Evolutionary conservation across 1,284 basidiomycete species (phyloP), one percentile per base, ranked within the genome.

Genomic region (Somion occarium): DNA sequence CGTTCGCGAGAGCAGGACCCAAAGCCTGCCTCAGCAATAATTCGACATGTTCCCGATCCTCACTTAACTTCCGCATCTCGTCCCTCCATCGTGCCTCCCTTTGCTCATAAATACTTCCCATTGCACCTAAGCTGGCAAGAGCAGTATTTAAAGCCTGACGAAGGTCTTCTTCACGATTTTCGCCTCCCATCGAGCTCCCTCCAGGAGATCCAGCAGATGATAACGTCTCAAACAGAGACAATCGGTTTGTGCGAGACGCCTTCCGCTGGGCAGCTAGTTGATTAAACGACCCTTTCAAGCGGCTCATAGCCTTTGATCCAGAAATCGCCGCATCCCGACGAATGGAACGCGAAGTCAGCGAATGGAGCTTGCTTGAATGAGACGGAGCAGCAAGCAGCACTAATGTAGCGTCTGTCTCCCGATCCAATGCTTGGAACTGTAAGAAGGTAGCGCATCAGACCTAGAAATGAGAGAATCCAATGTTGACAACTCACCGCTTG

Each of bases 321-420:
- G 64, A 50, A 12, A 84, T 63, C 2, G 64, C 52, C 0, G 75
- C 62, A 38, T 81, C 76, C 5, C 86, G 76, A 22, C 83, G 80
- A 47, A 90, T 74, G 1, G 82, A 76, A 13, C 87, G 80, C 11
- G 87, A 89, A 1, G 77, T 78, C 25, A 87, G 63, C 2, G 77
- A 64, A 56, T 86, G 78, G 2, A 87, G 62, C 56, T 82, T 83
- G 15, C 74, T 79, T 7, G 80, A 74, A 61, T 90, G 84, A 0
- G 85, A 80, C 0, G 87, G 88, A 0, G 86, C 78, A 2, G 87
- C 86, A 19, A 91, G 70, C 0, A 91, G 67, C 25, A 90, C 66
- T 69, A 90, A 75, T 0, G 85, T 89, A 12, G 86, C 73, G 59
- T 90, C 88, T 3, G 88, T 91, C 66, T 89, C 85, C 45, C 85